Conservation (phyloP, 192 early-diverging fungal genomes). For the Nowakowskiella sp. region DNA sequence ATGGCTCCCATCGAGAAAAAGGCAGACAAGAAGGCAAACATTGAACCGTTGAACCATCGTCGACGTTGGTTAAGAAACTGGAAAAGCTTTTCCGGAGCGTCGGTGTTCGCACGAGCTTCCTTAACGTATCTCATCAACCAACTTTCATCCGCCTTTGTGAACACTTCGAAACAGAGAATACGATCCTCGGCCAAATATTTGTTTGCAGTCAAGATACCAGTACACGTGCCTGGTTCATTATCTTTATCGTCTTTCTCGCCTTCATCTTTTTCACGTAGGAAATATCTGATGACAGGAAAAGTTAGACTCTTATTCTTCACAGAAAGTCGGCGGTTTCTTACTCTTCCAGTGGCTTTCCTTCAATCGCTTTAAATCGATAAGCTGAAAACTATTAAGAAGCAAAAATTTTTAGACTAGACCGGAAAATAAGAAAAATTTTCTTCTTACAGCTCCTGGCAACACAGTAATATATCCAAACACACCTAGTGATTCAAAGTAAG, state of each 20-base stretch:
- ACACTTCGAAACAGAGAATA: constrained; percentile 2
- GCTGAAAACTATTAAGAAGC: neutral
- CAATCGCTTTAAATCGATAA: neutral
- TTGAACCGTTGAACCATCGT: neutral
- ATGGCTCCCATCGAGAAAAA: neutral
- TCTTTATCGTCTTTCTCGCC: too few relatives aligned
- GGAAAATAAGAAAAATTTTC: neutral
- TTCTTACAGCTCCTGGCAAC: neutral
- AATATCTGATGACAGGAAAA: neutral
- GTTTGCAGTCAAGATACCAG: neutral
- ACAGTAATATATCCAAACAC: neutral
- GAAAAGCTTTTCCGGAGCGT: neutral
- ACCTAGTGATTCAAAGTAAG: too few relatives aligned
- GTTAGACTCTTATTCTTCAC: too few relatives aligned
- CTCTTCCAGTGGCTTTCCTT: neutral
- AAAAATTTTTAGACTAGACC: neutral
- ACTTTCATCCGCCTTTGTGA: neutral
- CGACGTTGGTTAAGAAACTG: neutral
- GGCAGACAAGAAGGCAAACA: neutral
- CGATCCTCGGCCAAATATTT: neutral
- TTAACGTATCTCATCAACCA: neutral
- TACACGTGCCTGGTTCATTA: neutral
- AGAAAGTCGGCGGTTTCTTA: too few relatives aligned
- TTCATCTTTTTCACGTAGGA: neutral
- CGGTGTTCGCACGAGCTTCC: neutral